Conservation (phyloP, 1,284 basidiomycete species). For the Wolfiporia cocos region DNA sequence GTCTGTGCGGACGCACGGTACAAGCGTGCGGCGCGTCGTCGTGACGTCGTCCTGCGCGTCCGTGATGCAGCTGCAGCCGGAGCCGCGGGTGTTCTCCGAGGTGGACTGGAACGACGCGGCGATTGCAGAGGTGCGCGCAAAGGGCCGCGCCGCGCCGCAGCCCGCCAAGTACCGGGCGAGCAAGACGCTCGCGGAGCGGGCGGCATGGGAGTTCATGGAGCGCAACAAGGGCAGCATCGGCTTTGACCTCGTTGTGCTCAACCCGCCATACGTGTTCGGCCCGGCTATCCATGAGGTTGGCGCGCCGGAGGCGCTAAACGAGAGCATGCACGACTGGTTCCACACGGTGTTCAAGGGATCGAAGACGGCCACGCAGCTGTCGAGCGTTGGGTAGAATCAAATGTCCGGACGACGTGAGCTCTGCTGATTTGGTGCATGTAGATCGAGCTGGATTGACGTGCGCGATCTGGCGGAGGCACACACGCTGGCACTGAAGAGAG, state of each 20-base stretch:
- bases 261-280: constrained; percentile 48
- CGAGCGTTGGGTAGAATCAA: background rate
- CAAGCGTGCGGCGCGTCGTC: constrained; percentile 35
- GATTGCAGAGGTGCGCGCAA: constrained; percentile 44
- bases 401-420: too few species aligned
- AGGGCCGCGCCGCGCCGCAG: constrained; percentile 39
- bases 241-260: constrained; percentile 47
- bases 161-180: constrained; percentile 48
- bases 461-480: constrained; percentile 59
- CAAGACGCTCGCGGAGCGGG: constrained; percentile 68
- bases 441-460: constrained; percentile 46
- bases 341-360: constrained; percentile 1
- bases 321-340: constrained; percentile 9
- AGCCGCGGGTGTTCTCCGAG: constrained; percentile 29
- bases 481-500: constrained; percentile 42
- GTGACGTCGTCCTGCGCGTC: constrained; percentile 55
- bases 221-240: constrained; percentile 39
- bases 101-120: constrained; percentile 63
- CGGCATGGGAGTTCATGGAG: constrained; percentile 43
- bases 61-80: constrained; percentile 25
- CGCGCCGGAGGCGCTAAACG: constrained; percentile 12
- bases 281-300: constrained; percentile 23
- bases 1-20: constrained; percentile 10
- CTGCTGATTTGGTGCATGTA: constrained; percentile 3
- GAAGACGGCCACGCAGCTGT: background rate